Evolutionary conservation across 345 rosid species (phyloP), one percentile per base, ranked within the genome.

Genomic region (Bruguiera gymnorhiza): DNA sequence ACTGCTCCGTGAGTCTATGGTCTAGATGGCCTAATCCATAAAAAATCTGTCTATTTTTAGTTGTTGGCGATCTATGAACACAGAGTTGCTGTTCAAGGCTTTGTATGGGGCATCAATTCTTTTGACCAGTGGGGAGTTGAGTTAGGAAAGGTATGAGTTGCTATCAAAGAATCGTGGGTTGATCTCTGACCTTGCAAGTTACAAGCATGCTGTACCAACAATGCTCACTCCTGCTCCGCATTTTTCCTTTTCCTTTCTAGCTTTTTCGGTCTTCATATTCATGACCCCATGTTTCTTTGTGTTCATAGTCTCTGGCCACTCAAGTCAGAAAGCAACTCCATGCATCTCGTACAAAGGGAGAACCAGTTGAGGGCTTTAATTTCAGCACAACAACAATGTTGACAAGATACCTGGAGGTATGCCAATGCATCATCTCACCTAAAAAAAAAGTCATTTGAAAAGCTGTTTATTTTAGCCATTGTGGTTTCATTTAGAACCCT

Each of bases 101-200:
- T 95, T 72, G 55, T 90, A 26, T 92, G 99, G 99, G 97, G 96
- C 76, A 90, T 95, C 79, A 95, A 95, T 75, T 95, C 99, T 66
- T 95, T 95, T 67, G 99, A 95, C 75, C 98, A 95, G 80, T 95
- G 99, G 99, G 99, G 99, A 77, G 99, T 92, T 52, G 99, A 95
- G 85, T 73, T 95, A 60, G 98, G 99, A 59, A 95, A 95, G 96
- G 99, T 95, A 73, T 15, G 73, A 52, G 20, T 52, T 31, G 13
- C 29, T 8, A 60, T 24, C 29, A 55, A 43, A 16, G 36, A 63
- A 36, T 54, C 20, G 26, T 43, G 19, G 13, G 30, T 24, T 58
- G 51, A 2, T 16, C 20, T 66, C 29, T 36, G 39, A 11, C 16
- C 1, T 8, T 29, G 0, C 55, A 20, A 54, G 43, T n/a, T 43